A percentile compares a stretch with the other conserved stretches of the same genome.
phyloP scores from a whole-genome alignment of 2,329 filamentous ascomycete species.

The Fusarium transvaalense region DNA sequence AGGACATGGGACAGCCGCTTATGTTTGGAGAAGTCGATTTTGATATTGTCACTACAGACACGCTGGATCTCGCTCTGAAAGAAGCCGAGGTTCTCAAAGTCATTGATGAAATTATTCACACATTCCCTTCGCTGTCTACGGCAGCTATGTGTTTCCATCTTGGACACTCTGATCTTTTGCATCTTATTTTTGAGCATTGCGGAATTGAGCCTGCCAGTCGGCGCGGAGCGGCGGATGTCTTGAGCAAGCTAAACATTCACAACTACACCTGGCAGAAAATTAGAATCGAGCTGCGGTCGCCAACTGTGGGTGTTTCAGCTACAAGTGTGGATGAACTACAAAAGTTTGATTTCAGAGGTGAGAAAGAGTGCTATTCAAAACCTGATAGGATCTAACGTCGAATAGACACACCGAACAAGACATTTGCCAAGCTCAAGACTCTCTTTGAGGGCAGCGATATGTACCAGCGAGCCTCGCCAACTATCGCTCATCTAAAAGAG shows the following conservation, averaged over 20 bases:
- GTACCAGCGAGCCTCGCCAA: slow-evolving; percentile 79
- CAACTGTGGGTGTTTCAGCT: slow-evolving; percentile 82
- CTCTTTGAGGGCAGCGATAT: slow-evolving; percentile 73
- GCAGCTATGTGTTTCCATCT: slow-evolving; percentile 88
- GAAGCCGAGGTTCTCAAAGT: slow-evolving; percentile 96
- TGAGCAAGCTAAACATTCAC: slow-evolving; percentile 89
- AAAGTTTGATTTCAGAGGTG: slow-evolving; percentile 89
- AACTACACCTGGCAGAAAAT: slow-evolving; percentile 87
- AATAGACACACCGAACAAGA: slow-evolving; percentile 67
- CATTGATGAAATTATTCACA: slow-evolving; percentile 86
- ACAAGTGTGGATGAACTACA: slow-evolving; percentile 92
- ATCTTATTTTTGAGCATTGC: slow-evolving; percentile 91
- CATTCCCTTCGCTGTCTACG: slow-evolving; percentile 80
- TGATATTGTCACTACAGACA: slow-evolving; percentile 89
- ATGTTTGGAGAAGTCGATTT: slow-evolving; percentile 94
- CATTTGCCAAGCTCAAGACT: slow-evolving; percentile 69
- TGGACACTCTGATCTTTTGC: slow-evolving; percentile 87
- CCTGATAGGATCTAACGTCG: slow-evolving; percentile 35
- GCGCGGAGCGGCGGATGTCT: slow-evolving; percentile 79
- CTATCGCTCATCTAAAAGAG: slow-evolving; percentile 83
- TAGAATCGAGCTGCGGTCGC: slow-evolving; percentile 82
- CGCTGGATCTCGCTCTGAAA: slow-evolving; percentile 84
- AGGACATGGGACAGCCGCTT: slow-evolving; percentile 82
- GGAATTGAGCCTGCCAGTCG: slow-evolving; percentile 78
- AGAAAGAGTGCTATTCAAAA: slow-evolving; percentile 30